Base-by-base conservation (phyloP, 2,329 filamentous ascomycete genomes). In the Emericellopsis atlantica region DNA sequence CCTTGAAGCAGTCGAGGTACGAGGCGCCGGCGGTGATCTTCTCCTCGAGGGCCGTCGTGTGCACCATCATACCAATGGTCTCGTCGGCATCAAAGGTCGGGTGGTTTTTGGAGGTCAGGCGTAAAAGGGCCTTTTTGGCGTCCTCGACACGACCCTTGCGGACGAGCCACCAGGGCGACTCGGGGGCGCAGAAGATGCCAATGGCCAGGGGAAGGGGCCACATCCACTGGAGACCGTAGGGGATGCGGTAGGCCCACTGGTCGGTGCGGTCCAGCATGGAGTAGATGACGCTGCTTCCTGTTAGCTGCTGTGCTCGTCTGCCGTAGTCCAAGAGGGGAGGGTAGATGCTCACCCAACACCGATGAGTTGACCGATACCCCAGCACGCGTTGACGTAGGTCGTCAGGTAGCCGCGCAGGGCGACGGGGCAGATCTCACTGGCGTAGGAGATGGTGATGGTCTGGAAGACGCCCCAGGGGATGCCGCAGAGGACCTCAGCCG, bases 1-100 rank as follows among this genome's bases (percentile, higher is more conserved):
- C 86, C 56, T 72, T 80, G 72, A 94, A 93, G 63, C 87, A 94
- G 58, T 94, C 87, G 50, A 74, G 61, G 58, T 92, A 94, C 40
- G 70, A 79, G 6, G 84, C 76, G 24, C 86, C 86, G 6, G 66
- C 64, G 4, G 84, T 88, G 40, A 87, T 83, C 59, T 74, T 72
- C 54, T 84, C 72, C 57, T 94, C 88, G 10, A 93, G 66, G 0
- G 82, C 81, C 1, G 84, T 89, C 1, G 87, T 95, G 55, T 93
- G 85, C 1, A 87, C 77, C 84, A 95, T 94, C 85, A 94, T 93
- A 51, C 84, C 80, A 39, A 94, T 70, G 0, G 85, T 92, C 61
- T 92, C 85, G 46, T 93, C 83, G 10, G 83, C 75, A 52, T 93
- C 76, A 50, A 92, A 89, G 45, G 81, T 73, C 1, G 76, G 80